Conservation (phyloP, 2,329 filamentous ascomycete species). For the Penicillium sp. region DNA sequence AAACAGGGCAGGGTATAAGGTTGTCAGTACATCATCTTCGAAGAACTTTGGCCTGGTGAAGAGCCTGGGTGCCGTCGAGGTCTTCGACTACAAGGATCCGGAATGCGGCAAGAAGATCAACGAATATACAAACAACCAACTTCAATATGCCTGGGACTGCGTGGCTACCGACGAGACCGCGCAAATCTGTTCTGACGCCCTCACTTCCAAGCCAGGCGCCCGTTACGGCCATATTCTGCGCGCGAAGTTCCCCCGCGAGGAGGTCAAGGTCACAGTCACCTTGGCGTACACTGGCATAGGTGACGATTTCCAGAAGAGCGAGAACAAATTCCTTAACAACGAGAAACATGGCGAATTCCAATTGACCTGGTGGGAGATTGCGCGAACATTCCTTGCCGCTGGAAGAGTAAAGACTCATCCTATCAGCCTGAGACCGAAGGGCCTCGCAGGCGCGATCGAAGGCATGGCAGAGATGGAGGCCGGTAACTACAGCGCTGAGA, state of each 20-base stretch:
- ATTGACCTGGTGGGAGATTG: conserved; percentile 7
- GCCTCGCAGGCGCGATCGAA: conserved; percentile 12
- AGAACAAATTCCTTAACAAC: background rate
- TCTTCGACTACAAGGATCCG: conserved; percentile 40
- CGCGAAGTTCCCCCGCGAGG: conserved; percentile 7
- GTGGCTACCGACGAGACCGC: background rate
- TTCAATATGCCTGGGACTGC: conserved; percentile 11
- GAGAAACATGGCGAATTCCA: conserved; percentile 13
- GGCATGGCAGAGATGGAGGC: conserved; percentile 9
- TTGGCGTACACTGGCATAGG: conserved; percentile 10
- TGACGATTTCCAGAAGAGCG: conserved; percentile 7
- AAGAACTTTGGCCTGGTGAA: conserved; percentile 30
- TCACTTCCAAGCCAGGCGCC: conserved; percentile 10
- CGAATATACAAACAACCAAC: conserved; percentile 14
- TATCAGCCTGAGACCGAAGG: conserved; percentile 10
- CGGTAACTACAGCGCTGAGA: conserved; percentile 10
- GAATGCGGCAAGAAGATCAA: conserved; percentile 35
- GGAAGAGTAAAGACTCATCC: conserved; percentile 10
- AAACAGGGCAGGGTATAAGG: conserved; percentile 27
- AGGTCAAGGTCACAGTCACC: conserved; percentile 10
- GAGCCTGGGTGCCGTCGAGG: conserved; percentile 30
- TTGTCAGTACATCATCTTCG: conserved; percentile 35
- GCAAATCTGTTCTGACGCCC: conserved; percentile 10
- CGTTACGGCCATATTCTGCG: conserved; percentile 8
- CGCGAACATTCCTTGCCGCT: conserved; percentile 6